phyloP scores from a whole-genome alignment of 2,329 filamentous ascomycete genomes.

The Metarhizium robertsii region DNA sequence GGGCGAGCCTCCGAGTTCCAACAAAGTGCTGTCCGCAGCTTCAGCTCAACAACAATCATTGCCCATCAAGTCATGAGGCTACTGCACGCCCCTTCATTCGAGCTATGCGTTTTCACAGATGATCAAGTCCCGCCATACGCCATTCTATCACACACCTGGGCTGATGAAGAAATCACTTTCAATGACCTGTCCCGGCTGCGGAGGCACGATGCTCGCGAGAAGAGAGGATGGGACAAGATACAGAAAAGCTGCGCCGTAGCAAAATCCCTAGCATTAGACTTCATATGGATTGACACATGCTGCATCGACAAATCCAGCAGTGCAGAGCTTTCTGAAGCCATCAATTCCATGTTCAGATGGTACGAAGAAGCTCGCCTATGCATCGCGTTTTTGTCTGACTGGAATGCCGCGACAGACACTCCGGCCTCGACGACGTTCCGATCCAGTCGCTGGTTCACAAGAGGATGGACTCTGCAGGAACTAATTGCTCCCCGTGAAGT shows the following conservation, averaged over 20 bases:
- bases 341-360: constrained; percentile 9
- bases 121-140: constrained; percentile 10
- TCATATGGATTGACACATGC: constrained; percentile 13
- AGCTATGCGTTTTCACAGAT: constrained; percentile 13
- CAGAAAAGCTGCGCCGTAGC: constrained; percentile 9
- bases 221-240: constrained; percentile 6
- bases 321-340: not conserved
- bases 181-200: constrained; percentile 4
- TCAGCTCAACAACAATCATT: not conserved
- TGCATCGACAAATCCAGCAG: constrained; percentile 11
- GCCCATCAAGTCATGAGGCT: constrained; percentile 12
- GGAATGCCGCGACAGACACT: constrained; percentile 2
- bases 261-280: constrained; percentile 3
- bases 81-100: constrained; percentile 13
- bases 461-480: constrained; percentile 8
- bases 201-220: not conserved
- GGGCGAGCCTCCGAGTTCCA: too few relatives aligned
- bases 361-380: constrained; percentile 12
- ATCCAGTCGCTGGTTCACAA: constrained; percentile 5
- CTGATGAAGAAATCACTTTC: constrained; percentile 9
- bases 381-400: constrained; percentile 10
- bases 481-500: constrained; percentile 14
- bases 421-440: constrained; percentile 2
- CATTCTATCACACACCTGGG: constrained; percentile 14
- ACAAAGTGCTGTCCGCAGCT: not conserved